Percentiles rank a stretch among this genome's conserved stretches.
These are phyloP conservation scores for Craterostigma plantagineum DNA, from an alignment of 257 asterid genomes.

Conservation along the genomic window DNA sequence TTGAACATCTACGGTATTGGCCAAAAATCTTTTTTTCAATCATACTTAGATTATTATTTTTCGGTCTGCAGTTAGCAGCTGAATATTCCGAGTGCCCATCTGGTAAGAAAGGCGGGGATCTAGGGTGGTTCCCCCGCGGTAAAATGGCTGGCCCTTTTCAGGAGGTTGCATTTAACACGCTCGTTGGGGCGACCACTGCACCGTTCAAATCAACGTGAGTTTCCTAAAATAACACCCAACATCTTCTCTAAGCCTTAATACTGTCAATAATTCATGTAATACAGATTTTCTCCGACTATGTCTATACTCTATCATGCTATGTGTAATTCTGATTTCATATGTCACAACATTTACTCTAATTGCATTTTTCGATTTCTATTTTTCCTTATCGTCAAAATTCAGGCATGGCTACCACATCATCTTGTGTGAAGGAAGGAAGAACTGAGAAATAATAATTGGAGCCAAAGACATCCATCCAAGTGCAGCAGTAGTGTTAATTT, in stretches of 20 bases:
- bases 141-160: slow-evolving; percentile 99
- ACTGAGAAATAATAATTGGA: slow-evolving; percentile 19
- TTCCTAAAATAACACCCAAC: slow-evolving; percentile 4
- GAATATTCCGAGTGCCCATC: slow-evolving; percentile 97
- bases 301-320: too few species aligned
- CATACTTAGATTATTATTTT: slow-evolving; percentile 3
- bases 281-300: too few species aligned
- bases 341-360: too few species aligned
- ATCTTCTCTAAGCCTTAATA: neutral
- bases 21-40: neutral
- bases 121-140: slow-evolving; percentile 99
- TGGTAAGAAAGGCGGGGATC: slow-evolving; percentile 93
- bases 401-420: slow-evolving; percentile 97
- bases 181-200: slow-evolving; percentile 72
- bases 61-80: slow-evolving; percentile 83
- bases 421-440: slow-evolving; percentile 92
- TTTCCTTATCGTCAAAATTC: slow-evolving; percentile 7
- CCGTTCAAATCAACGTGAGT: slow-evolving; percentile 91
- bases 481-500: too few species aligned
- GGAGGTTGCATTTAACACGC: slow-evolving; percentile 92
- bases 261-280: too few species aligned
- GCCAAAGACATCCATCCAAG: too few species aligned
- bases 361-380: neutral
- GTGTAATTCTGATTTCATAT: too few species aligned
- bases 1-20: too few species aligned